Conservation (phyloP, 805 yeast species). For the Kockiozyma suomiensis region DNA sequence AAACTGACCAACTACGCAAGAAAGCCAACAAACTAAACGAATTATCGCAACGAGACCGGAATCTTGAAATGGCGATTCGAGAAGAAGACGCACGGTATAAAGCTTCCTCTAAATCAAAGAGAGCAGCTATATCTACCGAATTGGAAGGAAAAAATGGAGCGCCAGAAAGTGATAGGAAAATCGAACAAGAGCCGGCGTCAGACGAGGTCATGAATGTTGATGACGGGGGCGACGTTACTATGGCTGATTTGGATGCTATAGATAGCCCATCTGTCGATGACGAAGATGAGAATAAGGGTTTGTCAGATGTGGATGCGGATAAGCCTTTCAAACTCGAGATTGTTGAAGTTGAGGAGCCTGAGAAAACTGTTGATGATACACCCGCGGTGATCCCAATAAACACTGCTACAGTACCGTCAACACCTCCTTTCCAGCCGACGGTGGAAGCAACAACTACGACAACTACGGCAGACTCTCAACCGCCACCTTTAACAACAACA, state of each 20-base stretch:
- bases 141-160: not conserved
- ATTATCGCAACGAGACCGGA: conserved; percentile 57
- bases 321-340: conserved; percentile 80
- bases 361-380: not conserved
- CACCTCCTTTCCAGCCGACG: not conserved
- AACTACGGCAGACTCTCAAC: not conserved
- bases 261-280: conserved; percentile 3
- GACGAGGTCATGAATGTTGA: conserved; percentile 19
- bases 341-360: conserved; percentile 39
- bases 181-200: conserved; percentile 7
- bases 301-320: conserved; percentile 73
- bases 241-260: conserved; percentile 29
- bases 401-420: not conserved
- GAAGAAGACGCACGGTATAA: conserved; percentile 64
- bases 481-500: not conserved
- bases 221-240: conserved; percentile 24
- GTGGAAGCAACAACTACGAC: not conserved
- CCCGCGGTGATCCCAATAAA: not conserved
- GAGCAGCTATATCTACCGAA: too few relatives aligned
- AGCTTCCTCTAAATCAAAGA: too few relatives aligned
- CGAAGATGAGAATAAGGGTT: conserved; percentile 31
- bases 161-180: not conserved
- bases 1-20: conserved; percentile 56
- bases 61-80: conserved; percentile 62
- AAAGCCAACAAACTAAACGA: conserved; percentile 51